Evolutionary conservation across 164 flowering plant species (phyloP), one percentile per base, ranked within the genome.

Genomic region (Aristolochia contorta): DNA sequence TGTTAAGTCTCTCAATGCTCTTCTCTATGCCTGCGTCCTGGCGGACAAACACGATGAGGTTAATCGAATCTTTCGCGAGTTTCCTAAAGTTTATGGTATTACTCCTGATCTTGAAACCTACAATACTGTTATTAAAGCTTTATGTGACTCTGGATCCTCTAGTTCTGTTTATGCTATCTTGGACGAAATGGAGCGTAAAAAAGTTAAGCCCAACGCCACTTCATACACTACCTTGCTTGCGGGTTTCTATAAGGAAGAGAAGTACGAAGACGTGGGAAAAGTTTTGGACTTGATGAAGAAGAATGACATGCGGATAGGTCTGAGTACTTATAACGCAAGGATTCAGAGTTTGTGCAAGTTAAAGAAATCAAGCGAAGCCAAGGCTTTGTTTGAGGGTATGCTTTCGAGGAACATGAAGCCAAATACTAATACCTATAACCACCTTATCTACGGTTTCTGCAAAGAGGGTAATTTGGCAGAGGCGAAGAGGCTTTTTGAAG

Each of bases 201-300:
- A 65, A 3, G 25, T 73, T 32, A 75, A 72, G 66, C 90, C 98
- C 2, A 84, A 84, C 65, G 73, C 69, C 15, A 70, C 74, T 15
- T 71, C 82, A 9, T 91, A 80, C 66, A 80, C 74, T 20, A 46
- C 58, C 6, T 37, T 70, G 77, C 63, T 91, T 25, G 78, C 84
- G 46, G 96, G 96, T 66, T 81, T 85, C 65, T 91, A 86, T 56
- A 71, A 51, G 59, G 98, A 89, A 61, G 84, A 80, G 80, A 82
- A 72, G 71, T 75, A 24, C 58, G 85, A 72, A 1, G 92, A 91
- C 47, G 90, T 89, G 37, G 91, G 76, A 66, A 84, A 79, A 52
- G 86, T 91, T 32, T 65, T 89, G 72, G 64, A 79, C 16, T 54
- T 86, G 78, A 91, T 85, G 92, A 61, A 71, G 63, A 68, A 77